Evolutionary conservation across 208 protist genomes (phyloP).

Genomic region (Acanthamoeba polyphaga): DNA sequence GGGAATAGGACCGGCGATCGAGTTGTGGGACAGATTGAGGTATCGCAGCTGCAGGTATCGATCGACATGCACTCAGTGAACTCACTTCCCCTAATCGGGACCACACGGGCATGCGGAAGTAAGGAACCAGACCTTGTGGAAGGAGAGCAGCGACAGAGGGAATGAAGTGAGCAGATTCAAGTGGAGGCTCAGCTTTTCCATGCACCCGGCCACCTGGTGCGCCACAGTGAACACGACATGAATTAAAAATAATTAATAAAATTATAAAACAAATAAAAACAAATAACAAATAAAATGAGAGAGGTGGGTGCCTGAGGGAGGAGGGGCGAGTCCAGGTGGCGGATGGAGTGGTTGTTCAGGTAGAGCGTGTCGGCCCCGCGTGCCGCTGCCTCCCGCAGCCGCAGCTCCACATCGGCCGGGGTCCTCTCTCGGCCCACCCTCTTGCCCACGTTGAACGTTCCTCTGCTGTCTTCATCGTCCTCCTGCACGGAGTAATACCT

Average conservation of each 20-base stretch:
- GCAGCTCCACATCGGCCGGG: neutral
- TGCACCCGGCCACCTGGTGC: neutral
- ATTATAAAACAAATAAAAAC: neutral
- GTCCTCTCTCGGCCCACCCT: neutral
- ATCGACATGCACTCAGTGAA: neutral
- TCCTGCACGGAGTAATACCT: neutral
- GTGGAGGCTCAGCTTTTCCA: neutral
- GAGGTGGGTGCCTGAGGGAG: neutral
- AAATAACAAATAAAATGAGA: neutral
- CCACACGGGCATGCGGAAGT: neutral
- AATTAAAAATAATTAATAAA: too few species aligned
- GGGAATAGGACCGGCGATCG: neutral
- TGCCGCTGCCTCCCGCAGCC: neutral
- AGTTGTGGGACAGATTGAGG: neutral
- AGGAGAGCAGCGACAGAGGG: neutral
- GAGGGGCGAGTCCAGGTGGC: neutral
- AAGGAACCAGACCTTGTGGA: neutral
- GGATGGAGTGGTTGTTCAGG: conserved; percentile 20
- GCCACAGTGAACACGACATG: too few species aligned
- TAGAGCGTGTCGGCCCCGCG: conserved; percentile 8
- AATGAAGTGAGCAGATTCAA: conserved; percentile 31
- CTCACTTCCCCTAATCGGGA: neutral
- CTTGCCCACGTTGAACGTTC: neutral
- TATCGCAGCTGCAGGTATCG: neutral
- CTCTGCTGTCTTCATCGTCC: neutral